A percentile compares a stretch with the other conserved stretches of the same genome.
These are phyloP conservation scores for Colletotrichum tamarilloi DNA, from an alignment of 2,329 filamentous ascomycete species.

Conservation along the genomic window DNA sequence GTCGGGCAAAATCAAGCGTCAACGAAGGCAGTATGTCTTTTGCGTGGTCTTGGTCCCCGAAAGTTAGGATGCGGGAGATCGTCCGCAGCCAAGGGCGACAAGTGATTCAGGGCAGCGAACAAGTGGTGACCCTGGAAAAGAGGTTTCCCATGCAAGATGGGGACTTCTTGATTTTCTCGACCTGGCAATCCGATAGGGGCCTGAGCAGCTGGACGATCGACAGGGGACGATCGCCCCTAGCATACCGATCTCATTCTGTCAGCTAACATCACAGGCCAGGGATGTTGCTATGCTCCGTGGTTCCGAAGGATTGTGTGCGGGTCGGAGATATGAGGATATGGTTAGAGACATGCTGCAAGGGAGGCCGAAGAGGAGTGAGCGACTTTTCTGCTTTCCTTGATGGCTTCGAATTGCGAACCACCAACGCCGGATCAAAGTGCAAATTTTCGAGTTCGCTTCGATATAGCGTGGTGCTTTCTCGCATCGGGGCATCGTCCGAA, in stretches of 20 bases:
- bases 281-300: not conserved
- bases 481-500: not conserved
- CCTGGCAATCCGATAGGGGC: conserved; percentile 20
- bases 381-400: not conserved
- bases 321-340: conserved; percentile 7
- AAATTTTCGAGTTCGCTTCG: not conserved
- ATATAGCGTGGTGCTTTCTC: not conserved
- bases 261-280: conserved; percentile 24
- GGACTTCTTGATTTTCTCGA: not conserved
- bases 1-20: not conserved
- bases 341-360: conserved; percentile 22
- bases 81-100: conserved; percentile 7
- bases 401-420: not conserved
- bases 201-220: conserved; percentile 15
- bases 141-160: conserved; percentile 29
- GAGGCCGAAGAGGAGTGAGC: not conserved
- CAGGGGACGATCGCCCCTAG: conserved; percentile 32
- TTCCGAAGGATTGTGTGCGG: not conserved
- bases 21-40: not conserved
- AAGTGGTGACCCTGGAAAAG: conserved; percentile 7
- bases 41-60: not conserved
- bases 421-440: not conserved
- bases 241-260: conserved; percentile 16
- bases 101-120: not conserved
- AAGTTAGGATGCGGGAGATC: conserved; percentile 26